Base-by-base conservation (phyloP, 805 yeast genomes). In the Metschnikowia colocasiae region DNA sequence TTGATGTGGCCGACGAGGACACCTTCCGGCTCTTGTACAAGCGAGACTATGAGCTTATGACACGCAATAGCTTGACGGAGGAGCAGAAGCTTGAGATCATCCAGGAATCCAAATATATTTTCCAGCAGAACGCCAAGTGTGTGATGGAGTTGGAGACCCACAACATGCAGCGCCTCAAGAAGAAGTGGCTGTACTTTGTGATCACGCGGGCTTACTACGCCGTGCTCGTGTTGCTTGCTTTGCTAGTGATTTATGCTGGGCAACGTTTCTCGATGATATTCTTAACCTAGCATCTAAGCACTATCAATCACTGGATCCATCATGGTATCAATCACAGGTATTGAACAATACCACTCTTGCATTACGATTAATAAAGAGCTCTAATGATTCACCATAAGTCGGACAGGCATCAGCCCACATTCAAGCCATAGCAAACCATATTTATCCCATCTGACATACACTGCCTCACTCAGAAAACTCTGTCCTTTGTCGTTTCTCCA, bases 31-130 rank as follows among this genome's bases (percentile, higher is more conserved):
- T 81, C 41, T 62, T 70, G 26, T 88, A 83, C 69, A 87, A 87
- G 68, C 75, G 85, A 55, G 86, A 84, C 55, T 87, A 83, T 64
- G 95, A 87, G 68, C 68, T 87, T 47, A 80, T 80, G 40, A 87
- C 96, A 4, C 77, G 95, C 59, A 78, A 81, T 54, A 69, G 67
- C n/a, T 72, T 87, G 51, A 75, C 84, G 2, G 95, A 87, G 64
- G 68, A 68, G 33, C 86, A 87, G 65, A 88, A 87, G 68, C 63
- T 70, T 47, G 86, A 83, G 46, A 76, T 87, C 52, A 81, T 87
- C 39, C 77, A 79, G 29, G 92, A 86, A 59, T 72, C 90, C 8
- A 72, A 76, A 58, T 79, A 75, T 52, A 81, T 87, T 40, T 88
- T 85, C 62, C 71, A 71, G 47, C 80, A 82, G 69, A 83, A 83